Percentiles rank a stretch among this genome's conserved stretches.
Conservation (phyloP, 2,329 filamentous ascomycete species). For the Trichocomaceae sp. region DNA sequence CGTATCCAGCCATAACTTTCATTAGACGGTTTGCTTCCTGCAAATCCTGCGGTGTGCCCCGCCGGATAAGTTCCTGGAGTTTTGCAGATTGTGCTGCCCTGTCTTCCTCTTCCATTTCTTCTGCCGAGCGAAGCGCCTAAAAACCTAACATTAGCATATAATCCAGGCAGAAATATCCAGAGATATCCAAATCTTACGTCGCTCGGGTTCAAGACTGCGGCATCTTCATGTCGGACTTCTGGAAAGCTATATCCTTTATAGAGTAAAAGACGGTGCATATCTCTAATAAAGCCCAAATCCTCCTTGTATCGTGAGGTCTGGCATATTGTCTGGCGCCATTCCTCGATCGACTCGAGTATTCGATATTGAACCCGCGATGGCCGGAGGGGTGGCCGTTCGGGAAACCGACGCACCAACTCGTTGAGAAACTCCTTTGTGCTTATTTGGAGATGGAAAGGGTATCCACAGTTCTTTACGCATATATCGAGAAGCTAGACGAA, state of each 20-base stretch:
- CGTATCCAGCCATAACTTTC: constrained; percentile 98
- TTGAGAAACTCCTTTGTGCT: constrained; percentile 98
- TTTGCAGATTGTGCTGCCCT: constrained; percentile 94
- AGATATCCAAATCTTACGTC: constrained; percentile 61
- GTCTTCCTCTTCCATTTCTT: constrained; percentile 99
- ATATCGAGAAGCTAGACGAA: constrained; percentile 73
- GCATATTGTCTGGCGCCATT: constrained; percentile 98
- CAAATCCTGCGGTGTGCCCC: constrained; percentile 84
- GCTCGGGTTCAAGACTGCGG: constrained; percentile 90
- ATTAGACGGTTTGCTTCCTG: constrained; percentile 96
- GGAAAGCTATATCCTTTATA: constrained; percentile 98
- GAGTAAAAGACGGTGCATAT: constrained; percentile 92
- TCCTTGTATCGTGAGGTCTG: constrained; percentile 97
- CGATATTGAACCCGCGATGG: constrained; percentile 80
- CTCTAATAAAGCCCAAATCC: constrained; percentile 88
- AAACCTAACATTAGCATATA: neutral
- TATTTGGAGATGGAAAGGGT: constrained; percentile 97
- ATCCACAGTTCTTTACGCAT: constrained; percentile 99
- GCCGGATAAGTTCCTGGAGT: constrained; percentile 88
- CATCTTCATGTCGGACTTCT: constrained; percentile 85
- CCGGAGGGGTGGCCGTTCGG: constrained; percentile 82
- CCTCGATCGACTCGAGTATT: constrained; percentile 93
- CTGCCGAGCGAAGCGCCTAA: constrained; percentile 87
- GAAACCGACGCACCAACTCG: constrained; percentile 91
- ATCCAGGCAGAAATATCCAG: neutral